phyloP scores from a whole-genome alignment of 2,329 filamentous ascomycete species.

The Scytalidium lignicola region DNA sequence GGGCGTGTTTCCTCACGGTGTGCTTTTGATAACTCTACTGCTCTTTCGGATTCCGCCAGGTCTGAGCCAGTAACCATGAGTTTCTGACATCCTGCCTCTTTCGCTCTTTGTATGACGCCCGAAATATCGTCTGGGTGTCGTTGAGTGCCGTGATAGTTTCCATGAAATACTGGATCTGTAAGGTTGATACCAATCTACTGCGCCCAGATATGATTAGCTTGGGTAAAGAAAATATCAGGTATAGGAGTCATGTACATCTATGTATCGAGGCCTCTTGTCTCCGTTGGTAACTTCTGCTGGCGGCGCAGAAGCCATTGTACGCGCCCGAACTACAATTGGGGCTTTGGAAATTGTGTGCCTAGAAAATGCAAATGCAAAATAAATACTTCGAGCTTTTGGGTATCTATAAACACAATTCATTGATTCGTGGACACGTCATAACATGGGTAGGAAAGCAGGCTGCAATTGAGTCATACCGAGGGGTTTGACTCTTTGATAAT shows the following conservation, averaged over 20 bases:
- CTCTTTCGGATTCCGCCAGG: conserved; percentile 69
- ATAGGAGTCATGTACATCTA: conserved; percentile 50
- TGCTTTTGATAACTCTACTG: conserved; percentile 65
- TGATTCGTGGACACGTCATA: not conserved
- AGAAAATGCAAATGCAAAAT: not conserved
- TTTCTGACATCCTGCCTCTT: conserved; percentile 75
- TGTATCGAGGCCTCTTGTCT: conserved; percentile 44
- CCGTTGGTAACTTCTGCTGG: not conserved
- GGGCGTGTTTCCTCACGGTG: no score
- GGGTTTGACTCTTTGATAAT: not conserved
- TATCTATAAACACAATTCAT: not conserved
- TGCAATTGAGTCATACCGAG: not conserved
- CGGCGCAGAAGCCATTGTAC: not conserved
- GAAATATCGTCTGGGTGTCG: conserved; percentile 68
- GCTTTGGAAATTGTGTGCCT: not conserved
- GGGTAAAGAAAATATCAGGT: not conserved
- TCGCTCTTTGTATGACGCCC: conserved; percentile 73
- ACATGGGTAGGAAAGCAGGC: not conserved
- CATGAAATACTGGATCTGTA: conserved; percentile 84
- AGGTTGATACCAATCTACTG: conserved; percentile 87
- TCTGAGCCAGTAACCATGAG: conserved; percentile 93
- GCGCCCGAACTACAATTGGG: not conserved
- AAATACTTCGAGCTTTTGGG: not conserved
- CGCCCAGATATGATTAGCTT: conserved; percentile 2
- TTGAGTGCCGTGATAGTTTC: conserved; percentile 75